Percentiles rank a stretch among this genome's conserved stretches.
phyloP scores from a whole-genome alignment of 768 basidiomycete genomes.

The Macrolepiota albuminosa region DNA sequence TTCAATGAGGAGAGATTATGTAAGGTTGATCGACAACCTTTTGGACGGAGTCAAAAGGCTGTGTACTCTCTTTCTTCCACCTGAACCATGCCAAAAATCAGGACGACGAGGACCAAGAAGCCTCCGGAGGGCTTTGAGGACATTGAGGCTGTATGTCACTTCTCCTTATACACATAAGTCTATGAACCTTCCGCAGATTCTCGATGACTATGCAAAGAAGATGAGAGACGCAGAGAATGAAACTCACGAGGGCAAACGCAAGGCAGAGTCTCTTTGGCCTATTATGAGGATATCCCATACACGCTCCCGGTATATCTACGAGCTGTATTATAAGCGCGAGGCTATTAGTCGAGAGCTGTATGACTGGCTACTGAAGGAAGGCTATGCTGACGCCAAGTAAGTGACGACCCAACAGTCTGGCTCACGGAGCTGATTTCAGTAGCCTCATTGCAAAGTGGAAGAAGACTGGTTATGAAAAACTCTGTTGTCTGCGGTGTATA shows the following conservation, averaged over 20 bases:
- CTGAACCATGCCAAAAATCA: constrained; percentile 84
- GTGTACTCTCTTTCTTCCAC: background rate
- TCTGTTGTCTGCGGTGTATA: constrained; percentile 95
- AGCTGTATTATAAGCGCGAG: constrained; percentile 97
- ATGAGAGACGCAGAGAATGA: constrained; percentile 99
- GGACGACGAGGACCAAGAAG: constrained; percentile 86
- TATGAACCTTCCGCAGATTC: constrained; percentile 49
- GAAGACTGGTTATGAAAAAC: constrained; percentile 96
- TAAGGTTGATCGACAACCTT: constrained; percentile 10
- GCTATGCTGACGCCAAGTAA: constrained; percentile 94
- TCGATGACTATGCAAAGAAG: constrained; percentile 98
- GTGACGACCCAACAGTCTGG: constrained; percentile 25
- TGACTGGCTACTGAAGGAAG: constrained; percentile 97
- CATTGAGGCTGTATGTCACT: constrained; percentile 63
- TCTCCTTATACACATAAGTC: background rate
- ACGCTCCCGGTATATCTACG: constrained; percentile 94
- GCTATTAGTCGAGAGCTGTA: constrained; percentile 90
- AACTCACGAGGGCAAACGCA: constrained; percentile 96
- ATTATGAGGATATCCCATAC: constrained; percentile 98
- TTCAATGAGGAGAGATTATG: constrained; percentile 13
- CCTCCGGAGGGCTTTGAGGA: constrained; percentile 97
- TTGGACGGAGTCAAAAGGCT: constrained; percentile 1
- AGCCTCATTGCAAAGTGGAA: constrained; percentile 99
- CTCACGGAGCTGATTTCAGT: constrained; percentile 5
- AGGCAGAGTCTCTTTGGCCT: constrained; percentile 90